Conservation (phyloP, 164 flowering plant species). For the Kingdonia uniflora region DNA sequence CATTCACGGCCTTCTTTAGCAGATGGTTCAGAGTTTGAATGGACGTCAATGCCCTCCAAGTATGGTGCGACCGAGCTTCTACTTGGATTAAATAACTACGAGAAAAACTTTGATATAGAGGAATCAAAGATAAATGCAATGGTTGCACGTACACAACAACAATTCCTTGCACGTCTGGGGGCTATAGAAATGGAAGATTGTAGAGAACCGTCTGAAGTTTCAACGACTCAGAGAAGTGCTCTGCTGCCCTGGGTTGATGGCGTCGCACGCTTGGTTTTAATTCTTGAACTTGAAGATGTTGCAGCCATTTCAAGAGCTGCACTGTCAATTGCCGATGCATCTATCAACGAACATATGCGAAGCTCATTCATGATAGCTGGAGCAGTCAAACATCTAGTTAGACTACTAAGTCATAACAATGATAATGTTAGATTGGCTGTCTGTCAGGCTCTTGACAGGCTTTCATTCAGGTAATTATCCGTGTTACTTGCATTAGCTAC, state of each 20-base stretch:
- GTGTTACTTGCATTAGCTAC: too few species aligned
- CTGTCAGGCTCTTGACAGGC: slow-evolving; percentile 56
- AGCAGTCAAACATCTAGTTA: slow-evolving; percentile 51
- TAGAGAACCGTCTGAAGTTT: slow-evolving; percentile 16
- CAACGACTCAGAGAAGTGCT: slow-evolving; percentile 25
- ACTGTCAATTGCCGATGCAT: slow-evolving; percentile 62
- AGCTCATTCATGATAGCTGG: slow-evolving; percentile 77
- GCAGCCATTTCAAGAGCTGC: slow-evolving; percentile 65
- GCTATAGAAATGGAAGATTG: slow-evolving; percentile 67
- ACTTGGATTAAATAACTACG: slow-evolving; percentile 54
- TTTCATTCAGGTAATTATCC: slow-evolving; percentile 53
- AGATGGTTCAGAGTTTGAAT: slow-evolving; percentile 67
- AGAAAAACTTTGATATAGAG: slow-evolving; percentile 34
- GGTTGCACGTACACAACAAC: slow-evolving; percentile 60
- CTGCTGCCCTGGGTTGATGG: slow-evolving; percentile 81
- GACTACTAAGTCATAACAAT: slow-evolving; percentile 34
- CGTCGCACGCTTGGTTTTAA: slow-evolving; percentile 77
- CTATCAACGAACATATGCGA: slow-evolving; percentile 70
- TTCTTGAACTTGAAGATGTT: slow-evolving; percentile 72
- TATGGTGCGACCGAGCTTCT: slow-evolving; percentile 80
- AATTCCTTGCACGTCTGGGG: slow-evolving; percentile 81
- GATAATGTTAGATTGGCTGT: slow-evolving; percentile 42
- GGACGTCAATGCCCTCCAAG: slow-evolving; percentile 42
- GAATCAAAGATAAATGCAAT: slow-evolving; percentile 66
- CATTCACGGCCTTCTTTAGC: slow-evolving; percentile 83